A percentile compares a stretch with the other conserved stretches of the same genome.
Conservation (phyloP, 2,329 filamentous ascomycete species). For the Penicillium sp. region DNA sequence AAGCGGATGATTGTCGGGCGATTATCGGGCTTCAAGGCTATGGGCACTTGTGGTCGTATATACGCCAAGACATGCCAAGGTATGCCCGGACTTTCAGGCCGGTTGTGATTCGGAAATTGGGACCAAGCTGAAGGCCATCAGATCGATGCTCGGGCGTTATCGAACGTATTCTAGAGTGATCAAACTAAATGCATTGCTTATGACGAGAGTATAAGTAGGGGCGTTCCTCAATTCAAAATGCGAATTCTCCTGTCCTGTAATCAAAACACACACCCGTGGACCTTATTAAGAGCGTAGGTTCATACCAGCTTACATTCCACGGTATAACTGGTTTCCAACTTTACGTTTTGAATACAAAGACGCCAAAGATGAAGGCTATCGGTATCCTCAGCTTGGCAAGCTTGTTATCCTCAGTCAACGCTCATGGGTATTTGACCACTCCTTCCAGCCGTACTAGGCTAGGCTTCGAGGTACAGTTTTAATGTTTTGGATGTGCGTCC, state of each 20-base stretch:
- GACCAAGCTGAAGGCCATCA: not conserved
- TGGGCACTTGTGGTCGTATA: not conserved
- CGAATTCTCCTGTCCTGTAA: too few species aligned
- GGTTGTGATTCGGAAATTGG: not conserved
- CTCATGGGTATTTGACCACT: slow-evolving; percentile 49
- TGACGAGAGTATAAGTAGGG: not conserved
- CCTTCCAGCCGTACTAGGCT: slow-evolving; percentile 49
- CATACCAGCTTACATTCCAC: not conserved
- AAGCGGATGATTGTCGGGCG: not conserved
- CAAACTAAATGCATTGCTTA: not conserved
- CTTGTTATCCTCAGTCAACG: slow-evolving; percentile 27
- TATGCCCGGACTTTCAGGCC: not conserved
- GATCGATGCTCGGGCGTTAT: too few species aligned
- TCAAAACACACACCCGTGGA: too few species aligned
- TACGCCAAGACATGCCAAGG: not conserved
- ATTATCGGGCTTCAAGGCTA: not conserved
- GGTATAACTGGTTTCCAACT: not conserved
- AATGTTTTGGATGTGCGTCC: not conserved
- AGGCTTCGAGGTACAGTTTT: slow-evolving; percentile 40
- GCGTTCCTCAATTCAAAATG: not conserved
- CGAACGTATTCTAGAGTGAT: too few species aligned
- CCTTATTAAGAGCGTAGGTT: too few species aligned
- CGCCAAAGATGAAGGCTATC: not conserved
- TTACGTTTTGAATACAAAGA: not conserved
- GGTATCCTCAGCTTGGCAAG: not conserved